Conservation (phyloP, 208 protist species). For the Acanthamoeba royreba region DNA sequence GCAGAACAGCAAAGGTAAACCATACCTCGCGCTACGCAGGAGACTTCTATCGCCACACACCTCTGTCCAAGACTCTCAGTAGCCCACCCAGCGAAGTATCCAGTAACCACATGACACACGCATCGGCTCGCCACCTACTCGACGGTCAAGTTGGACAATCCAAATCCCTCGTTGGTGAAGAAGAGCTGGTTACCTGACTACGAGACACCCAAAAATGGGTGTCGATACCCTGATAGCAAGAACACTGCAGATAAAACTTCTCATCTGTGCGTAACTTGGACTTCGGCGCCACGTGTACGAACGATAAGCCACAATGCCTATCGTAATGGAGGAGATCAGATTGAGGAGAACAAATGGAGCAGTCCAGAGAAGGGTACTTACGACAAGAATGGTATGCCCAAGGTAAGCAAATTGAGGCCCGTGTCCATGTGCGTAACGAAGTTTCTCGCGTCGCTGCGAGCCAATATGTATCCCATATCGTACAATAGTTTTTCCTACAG, state of each 20-base stretch:
- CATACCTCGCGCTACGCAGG: neutral
- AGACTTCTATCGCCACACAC: neutral
- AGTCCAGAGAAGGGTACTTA: neutral
- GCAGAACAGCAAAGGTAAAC: neutral
- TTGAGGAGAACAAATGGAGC: neutral
- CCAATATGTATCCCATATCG: neutral
- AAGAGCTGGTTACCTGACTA: neutral
- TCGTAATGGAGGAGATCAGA: neutral
- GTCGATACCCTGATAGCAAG: neutral
- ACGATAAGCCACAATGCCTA: neutral
- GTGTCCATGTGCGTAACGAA: neutral
- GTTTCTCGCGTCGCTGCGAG: neutral
- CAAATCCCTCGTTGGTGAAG: neutral
- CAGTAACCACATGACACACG: neutral
- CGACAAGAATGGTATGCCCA: neutral
- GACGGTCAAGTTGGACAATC: neutral
- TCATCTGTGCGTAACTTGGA: neutral
- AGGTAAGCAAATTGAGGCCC: neutral
- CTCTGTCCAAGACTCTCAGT: neutral
- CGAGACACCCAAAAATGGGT: neutral
- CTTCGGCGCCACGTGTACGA: neutral
- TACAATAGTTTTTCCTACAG: neutral
- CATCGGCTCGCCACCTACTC: neutral
- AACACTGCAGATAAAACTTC: neutral
- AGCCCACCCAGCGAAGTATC: neutral